phyloP scores from a whole-genome alignment of 352 stramenopile species.

The Globisporangium spiculum region DNA sequence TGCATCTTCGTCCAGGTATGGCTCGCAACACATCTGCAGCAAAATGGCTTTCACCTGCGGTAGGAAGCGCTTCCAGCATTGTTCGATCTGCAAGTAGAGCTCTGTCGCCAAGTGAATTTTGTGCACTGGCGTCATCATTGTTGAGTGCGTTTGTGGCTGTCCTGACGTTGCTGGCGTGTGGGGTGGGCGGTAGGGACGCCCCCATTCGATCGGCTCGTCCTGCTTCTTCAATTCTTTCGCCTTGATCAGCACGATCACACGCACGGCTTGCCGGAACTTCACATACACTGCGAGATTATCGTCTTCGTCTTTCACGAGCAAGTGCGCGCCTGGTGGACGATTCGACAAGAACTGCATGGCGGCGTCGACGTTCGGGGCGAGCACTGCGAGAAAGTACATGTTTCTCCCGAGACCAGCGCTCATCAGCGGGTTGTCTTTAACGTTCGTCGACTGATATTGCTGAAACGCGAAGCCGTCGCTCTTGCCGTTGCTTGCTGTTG shows the following conservation, averaged over 20 bases:
- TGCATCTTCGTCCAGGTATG: slow-evolving; percentile 40
- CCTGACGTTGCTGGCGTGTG: not conserved
- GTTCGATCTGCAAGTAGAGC: slow-evolving; percentile 36
- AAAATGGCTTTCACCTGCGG: slow-evolving; percentile 58
- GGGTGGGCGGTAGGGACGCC: slow-evolving; percentile 8
- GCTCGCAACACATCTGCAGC: slow-evolving; percentile 55
- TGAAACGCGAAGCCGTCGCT: not conserved
- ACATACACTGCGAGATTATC: slow-evolving; percentile 42
- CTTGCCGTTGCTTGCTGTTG: not conserved
- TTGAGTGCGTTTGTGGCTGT: slow-evolving; percentile 24
- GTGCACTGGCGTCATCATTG: slow-evolving; percentile 45
- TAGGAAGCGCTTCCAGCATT: slow-evolving; percentile 56
- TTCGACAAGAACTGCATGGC: slow-evolving; percentile 38
- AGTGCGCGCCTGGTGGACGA: slow-evolving; percentile 44
- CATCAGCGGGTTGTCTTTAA: not conserved
- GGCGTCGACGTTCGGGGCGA: slow-evolving; percentile 37
- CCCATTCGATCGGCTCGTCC: slow-evolving; percentile 36
- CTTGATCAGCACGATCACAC: slow-evolving; percentile 41
- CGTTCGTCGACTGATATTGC: not conserved
- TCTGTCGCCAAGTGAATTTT: slow-evolving; percentile 30
- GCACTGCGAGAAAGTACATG: slow-evolving; percentile 42
- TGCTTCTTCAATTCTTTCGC: slow-evolving; percentile 47
- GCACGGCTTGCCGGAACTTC: slow-evolving; percentile 51
- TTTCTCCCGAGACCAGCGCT: not conserved
- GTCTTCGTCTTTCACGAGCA: slow-evolving; percentile 46